Conservation (phyloP, 169 alveolate species). For the Plasmodium inui region DNA sequence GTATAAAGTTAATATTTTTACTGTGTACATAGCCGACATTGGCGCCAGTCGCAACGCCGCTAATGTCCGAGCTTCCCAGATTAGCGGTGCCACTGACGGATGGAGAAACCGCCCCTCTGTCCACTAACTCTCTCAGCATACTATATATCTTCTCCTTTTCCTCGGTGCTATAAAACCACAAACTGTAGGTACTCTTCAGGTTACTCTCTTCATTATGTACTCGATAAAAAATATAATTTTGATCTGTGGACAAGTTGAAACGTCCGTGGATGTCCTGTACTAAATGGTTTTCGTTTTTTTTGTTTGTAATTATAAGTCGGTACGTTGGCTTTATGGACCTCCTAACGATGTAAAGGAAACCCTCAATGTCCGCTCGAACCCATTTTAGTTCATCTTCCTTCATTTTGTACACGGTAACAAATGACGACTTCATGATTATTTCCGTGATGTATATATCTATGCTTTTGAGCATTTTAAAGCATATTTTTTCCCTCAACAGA, state of each 20-base stretch:
- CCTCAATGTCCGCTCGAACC: slow-evolving; percentile 83
- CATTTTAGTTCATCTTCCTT: slow-evolving; percentile 78
- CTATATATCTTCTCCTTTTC: slow-evolving; percentile 47
- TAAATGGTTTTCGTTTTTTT: slow-evolving; percentile 82
- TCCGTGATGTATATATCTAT: slow-evolving; percentile 76
- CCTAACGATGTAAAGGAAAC: slow-evolving; percentile 77
- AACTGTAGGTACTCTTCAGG: slow-evolving; percentile 27
- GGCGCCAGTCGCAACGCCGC: background rate
- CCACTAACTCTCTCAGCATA: slow-evolving; percentile 30
- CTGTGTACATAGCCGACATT: background rate
- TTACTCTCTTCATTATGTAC: slow-evolving; percentile 24
- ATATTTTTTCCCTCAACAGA: slow-evolving; percentile 74
- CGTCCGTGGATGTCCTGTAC: slow-evolving; percentile 80
- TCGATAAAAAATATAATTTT: slow-evolving; percentile 81
- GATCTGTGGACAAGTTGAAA: slow-evolving; percentile 77
- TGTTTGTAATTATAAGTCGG: slow-evolving; percentile 80
- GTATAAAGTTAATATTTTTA: slow-evolving; percentile 19
- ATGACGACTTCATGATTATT: slow-evolving; percentile 80
- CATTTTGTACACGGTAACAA: slow-evolving; percentile 82
- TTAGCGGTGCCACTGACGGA: background rate
- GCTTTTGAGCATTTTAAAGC: slow-evolving; percentile 78
- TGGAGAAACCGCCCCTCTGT: background rate
- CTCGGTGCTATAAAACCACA: slow-evolving; percentile 68
- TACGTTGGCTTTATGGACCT: slow-evolving; percentile 71
- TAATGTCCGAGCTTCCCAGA: background rate